Percentiles rank a stretch among this genome's conserved stretches.
phyloP scores from a whole-genome alignment of 2,329 filamentous ascomycete genomes.

The Aspergillus sp. region DNA sequence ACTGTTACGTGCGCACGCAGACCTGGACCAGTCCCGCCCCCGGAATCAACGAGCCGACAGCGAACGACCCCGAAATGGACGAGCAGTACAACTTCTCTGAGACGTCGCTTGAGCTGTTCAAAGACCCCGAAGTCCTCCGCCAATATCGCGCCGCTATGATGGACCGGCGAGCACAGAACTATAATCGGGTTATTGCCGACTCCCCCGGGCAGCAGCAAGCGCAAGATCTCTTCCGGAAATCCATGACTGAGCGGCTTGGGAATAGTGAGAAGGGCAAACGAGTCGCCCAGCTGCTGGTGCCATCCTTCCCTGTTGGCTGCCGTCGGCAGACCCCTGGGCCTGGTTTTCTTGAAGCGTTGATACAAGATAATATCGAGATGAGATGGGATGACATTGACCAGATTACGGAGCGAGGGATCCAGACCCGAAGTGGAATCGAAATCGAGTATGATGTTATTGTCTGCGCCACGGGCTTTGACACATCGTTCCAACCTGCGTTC shows the following conservation, averaged over 20 bases:
- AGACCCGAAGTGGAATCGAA: constrained; percentile 9
- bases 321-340: constrained; percentile 25
- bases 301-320: constrained; percentile 23
- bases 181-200: constrained; percentile 2
- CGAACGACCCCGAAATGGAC: constrained; percentile 7
- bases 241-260: constrained; percentile 19
- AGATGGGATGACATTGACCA: constrained; percentile 19
- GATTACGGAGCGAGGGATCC: constrained; percentile 20
- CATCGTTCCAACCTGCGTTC: constrained; percentile 36
- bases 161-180: constrained; percentile 4
- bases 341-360: constrained; percentile 27
- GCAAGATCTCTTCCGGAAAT: constrained; percentile 2
- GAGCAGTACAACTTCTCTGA: constrained; percentile 5
- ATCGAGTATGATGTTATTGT: constrained; percentile 28
- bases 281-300: constrained; percentile 14
- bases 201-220: background rate
- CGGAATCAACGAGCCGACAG: constrained; percentile 13
- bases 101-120: constrained; percentile 1
- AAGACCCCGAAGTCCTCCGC: constrained; percentile 5
- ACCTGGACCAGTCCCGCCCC: constrained; percentile 24
- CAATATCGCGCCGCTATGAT: constrained; percentile 3
- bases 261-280: constrained; percentile 1
- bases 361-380: constrained; percentile 23
- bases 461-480: constrained; percentile 44
- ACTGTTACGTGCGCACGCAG: constrained; percentile 25